Base-by-base conservation (phyloP, 148 eudicot species). In the Polygonum aviculare region DNA sequence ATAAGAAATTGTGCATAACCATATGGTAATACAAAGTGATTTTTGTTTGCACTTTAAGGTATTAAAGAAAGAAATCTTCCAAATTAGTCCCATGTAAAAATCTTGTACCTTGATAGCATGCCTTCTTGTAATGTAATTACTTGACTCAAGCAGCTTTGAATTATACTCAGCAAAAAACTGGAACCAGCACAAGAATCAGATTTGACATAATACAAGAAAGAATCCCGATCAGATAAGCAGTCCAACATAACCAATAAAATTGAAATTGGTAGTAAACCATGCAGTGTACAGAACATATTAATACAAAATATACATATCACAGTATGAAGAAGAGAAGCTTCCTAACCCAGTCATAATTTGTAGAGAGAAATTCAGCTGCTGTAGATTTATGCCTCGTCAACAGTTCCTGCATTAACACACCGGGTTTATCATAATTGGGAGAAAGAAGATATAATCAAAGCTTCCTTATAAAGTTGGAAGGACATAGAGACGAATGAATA, bases 71-170 rank as follows among this genome's bases (percentile, higher is more conserved):
- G 65, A 59, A 59, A 59, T 8, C 36, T 59, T 26, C 14, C 19
- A 50, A 2, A 57, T 57, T 57, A 57, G 63, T 57, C 63, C 12
- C 36, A 60, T 22, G 12, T 60, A 26, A 60, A 59, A 60, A 60
- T 19, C 67, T 5, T 26, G 67, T 83, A 91, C 97, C 97, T 84
- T 90, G 70, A 87, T 72, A 72, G 94, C 86, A 44, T 85, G 86
- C 62, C 97, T 82, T 79, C 89, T 83, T 78, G 94, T 92, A 80
- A 92, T 83, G 81, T 92, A 92, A 67, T 79, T 80, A 59, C 86
- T 51, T 26, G 97, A 92, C 79, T 84, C 86, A 74, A 92, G 83
- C 83, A 92, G 79, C 79, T 82, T 84, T 54, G 83, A 75, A 72
- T 85, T 85, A 81, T 82, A 85, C 49, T 87, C 92, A 52, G 15